Conservation (phyloP, 2,329 filamentous ascomycete species). For the Cadophora luteo-olivacea region DNA sequence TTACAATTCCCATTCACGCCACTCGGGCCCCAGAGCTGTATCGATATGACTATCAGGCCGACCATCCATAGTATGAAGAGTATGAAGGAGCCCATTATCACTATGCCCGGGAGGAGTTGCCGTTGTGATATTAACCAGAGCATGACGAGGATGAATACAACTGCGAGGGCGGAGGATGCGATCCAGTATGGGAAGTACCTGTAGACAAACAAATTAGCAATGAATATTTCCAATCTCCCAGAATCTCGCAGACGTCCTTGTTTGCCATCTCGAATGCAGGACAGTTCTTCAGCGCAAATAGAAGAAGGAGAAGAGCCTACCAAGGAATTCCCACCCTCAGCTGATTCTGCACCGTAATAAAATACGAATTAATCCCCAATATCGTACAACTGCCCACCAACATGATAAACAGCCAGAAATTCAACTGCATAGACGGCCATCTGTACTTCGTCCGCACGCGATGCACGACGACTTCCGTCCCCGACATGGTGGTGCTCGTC, state of each 20-base stretch:
- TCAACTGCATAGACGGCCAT: conserved; percentile 72
- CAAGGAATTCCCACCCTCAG: conserved; percentile 64
- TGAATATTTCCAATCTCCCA: background rate
- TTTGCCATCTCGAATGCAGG: too few relatives aligned
- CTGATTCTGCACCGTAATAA: conserved; percentile 64
- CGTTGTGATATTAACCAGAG: conserved; percentile 68
- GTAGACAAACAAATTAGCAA: conserved; percentile 7
- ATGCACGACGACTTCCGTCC: conserved; percentile 36
- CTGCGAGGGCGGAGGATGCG: conserved; percentile 62
- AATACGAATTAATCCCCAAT: conserved; percentile 66
- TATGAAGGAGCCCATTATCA: conserved; percentile 69
- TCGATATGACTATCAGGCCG: conserved; percentile 65
- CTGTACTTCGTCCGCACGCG: conserved; percentile 56
- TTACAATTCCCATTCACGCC: conserved; percentile 67
- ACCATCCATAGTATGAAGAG: conserved; percentile 73
- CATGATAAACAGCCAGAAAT: conserved; percentile 72
- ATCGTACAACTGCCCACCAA: conserved; percentile 63
- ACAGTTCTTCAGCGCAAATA: background rate
- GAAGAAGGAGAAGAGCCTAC: conserved; percentile 49
- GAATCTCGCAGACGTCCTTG: background rate
- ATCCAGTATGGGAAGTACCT: conserved; percentile 75
- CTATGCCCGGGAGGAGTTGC: conserved; percentile 67
- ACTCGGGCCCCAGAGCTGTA: conserved; percentile 67
- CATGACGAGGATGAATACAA: conserved; percentile 70
- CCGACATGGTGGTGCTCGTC: conserved; percentile 36